A percentile compares a stretch with the other conserved stretches of the same genome.
Evolutionary conservation across 2,329 filamentous ascomycete species (phyloP).

Genomic region (Fusarium sp.): DNA sequence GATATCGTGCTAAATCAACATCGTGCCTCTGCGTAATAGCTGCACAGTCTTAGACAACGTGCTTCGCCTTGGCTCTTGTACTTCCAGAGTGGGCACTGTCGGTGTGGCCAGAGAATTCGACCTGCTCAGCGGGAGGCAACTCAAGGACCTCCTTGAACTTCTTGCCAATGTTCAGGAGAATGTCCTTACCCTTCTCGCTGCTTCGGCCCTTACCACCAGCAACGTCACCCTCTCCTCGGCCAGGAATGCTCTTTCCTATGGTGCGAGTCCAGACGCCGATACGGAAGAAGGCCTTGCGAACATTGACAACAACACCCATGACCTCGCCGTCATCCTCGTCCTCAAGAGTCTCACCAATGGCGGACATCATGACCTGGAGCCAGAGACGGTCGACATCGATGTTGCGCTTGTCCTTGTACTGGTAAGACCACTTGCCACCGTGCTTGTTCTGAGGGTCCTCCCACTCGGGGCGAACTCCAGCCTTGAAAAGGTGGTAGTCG

Average conservation of each 20-base stretch:
- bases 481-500: constrained; percentile 99
- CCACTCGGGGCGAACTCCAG: constrained; percentile 96
- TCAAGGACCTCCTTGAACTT: constrained; percentile 94
- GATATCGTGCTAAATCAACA: constrained; percentile 47
- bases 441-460: constrained; percentile 99
- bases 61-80: constrained; percentile 96
- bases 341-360: constrained; percentile 98
- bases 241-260: constrained; percentile 84
- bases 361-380: constrained; percentile 96
- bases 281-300: constrained; percentile 97
- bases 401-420: constrained; percentile 94
- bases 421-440: constrained; percentile 98
- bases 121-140: constrained; percentile 78
- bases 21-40: constrained; percentile 34
- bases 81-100: constrained; percentile 94
- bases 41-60: constrained; percentile 72
- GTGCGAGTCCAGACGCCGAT: constrained; percentile 98
- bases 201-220: constrained; percentile 83
- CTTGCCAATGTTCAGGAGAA: constrained; percentile 85
- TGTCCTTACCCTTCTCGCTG: constrained; percentile 84
- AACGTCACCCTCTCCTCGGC: constrained; percentile 78
- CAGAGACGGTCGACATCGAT: constrained; percentile 95
- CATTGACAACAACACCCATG: constrained; percentile 99
- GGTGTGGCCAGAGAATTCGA: constrained; percentile 97
- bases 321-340: constrained; percentile 94